These are phyloP conservation scores for Xylariaceae sp. DNA, from an alignment of 2,329 filamentous ascomycete genomes.

Conservation along the genomic window DNA sequence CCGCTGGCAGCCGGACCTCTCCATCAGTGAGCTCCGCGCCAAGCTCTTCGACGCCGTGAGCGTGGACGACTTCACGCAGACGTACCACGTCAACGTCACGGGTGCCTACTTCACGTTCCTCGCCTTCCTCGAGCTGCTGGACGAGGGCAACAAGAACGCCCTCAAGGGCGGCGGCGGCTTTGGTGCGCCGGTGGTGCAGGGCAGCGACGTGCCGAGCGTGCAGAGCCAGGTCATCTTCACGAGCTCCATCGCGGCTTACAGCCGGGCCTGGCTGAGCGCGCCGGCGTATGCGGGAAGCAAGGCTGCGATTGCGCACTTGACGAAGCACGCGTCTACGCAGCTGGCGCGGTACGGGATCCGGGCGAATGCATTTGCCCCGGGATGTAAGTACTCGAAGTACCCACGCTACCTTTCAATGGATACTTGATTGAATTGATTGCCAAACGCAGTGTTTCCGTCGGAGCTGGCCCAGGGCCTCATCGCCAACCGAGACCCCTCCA, in stretches of 20 bases:
- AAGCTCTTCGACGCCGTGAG: conserved; percentile 48
- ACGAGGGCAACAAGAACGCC: conserved; percentile 26
- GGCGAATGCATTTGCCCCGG: conserved; percentile 26
- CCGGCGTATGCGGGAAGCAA: conserved; percentile 23
- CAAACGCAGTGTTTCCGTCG: conserved; percentile 23
- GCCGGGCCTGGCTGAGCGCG: conserved; percentile 10
- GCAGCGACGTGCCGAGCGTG: conserved; percentile 18
- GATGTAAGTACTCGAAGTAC: conserved; percentile 17
- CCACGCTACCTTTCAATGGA: too few species aligned
- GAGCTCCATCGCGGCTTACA: conserved; percentile 21
- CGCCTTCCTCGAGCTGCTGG: conserved; percentile 27
- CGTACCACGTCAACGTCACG: conserved; percentile 35
- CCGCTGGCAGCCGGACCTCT: conserved; percentile 19
- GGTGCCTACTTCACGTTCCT: conserved; percentile 26
- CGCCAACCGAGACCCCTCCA: conserved; percentile 16
- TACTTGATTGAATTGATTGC: too few species aligned
- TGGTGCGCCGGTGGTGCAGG: conserved; percentile 9
- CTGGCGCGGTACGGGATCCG: conserved; percentile 21
- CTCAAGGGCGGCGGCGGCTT: conserved; percentile 18
- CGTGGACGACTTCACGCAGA: conserved; percentile 58
- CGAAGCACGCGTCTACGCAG: conserved; percentile 25
- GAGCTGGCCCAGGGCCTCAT: conserved; percentile 16
- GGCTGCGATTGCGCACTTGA: conserved; percentile 22
- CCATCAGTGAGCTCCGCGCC: conserved; percentile 28
- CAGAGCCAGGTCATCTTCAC: conserved; percentile 28